A percentile compares a stretch with the other conserved stretches of the same genome.
These are phyloP conservation scores for Stropharia rugosoannulata DNA, from an alignment of 768 basidiomycete genomes.

Conservation along the genomic window DNA sequence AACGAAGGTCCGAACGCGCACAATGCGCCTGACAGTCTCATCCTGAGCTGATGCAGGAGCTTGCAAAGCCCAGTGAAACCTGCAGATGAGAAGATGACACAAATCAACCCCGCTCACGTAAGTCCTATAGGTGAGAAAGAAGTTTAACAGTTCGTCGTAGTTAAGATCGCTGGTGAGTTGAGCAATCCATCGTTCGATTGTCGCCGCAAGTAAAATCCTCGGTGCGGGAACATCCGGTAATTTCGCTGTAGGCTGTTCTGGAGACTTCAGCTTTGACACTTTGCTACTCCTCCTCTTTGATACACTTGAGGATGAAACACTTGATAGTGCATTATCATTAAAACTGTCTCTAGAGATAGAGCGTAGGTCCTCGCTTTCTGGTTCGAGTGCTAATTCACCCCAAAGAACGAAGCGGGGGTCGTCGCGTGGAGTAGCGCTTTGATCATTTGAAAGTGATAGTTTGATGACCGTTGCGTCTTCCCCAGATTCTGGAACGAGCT, in stretches of 20 bases:
- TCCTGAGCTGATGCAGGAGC: conserved; percentile 51
- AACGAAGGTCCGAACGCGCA: conserved; percentile 86
- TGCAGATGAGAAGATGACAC: conserved; percentile 76
- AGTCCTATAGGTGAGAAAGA: conserved; percentile 90
- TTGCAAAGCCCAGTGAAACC: conserved; percentile 87
- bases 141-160: conserved; percentile 85
- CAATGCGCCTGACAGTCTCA: conserved; percentile 71
- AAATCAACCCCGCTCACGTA: conserved; percentile 81
- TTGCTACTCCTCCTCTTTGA: conserved; percentile 34
- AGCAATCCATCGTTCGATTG: conserved; percentile 91
- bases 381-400: conserved; percentile 55
- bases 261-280: conserved; percentile 30
- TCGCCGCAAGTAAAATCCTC: conserved; percentile 78
- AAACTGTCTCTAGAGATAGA: conserved; percentile 34
- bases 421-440: conserved; percentile 72
- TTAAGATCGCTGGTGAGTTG: conserved; percentile 85
- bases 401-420: conserved; percentile 93
- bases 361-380: conserved; percentile 27
- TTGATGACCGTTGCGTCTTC: conserved; percentile 67
- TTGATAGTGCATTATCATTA: conserved; percentile 26
- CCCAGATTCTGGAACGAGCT: conserved; percentile 51
- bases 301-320: conserved; percentile 27
- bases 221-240: conserved; percentile 27
- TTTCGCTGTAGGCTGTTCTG: conserved; percentile 24
- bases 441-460: conserved; percentile 64